Evolutionary conservation across 1,284 basidiomycete genomes (phyloP), one percentile per base, ranked within the genome.

Genomic region (Leccinum variabile): DNA sequence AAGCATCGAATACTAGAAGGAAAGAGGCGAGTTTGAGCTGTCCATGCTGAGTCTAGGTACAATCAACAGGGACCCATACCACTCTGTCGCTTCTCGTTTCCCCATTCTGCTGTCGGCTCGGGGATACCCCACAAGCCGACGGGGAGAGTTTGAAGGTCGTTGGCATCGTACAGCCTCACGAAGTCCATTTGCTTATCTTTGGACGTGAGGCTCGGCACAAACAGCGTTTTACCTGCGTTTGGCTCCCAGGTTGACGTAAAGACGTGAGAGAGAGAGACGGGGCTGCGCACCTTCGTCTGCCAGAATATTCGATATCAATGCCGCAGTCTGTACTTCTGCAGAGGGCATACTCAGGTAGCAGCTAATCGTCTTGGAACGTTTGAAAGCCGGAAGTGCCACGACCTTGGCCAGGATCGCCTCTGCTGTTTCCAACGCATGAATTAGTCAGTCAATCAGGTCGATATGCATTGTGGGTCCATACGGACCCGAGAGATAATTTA

Each of bases 271-370:
- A 28, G 25, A 28, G 25, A 37, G 18, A 59, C 11, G 18, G 5
- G 18, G 5, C 6, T 2, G 14, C 72, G 28, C 62, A 77, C 75
- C 67, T 9, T 22, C 57, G 66, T 76, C 66, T 22, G 66, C 62
- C 16, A 77, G 57, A 32, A 74, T 65, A 9, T 59, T 33, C 16
- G 64, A 56, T 4, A 73, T 58, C 54, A 92, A 69, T 1, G 71
- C 68, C 9, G 78, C 70, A 1, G 91, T 92, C 67, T 88, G 81
- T 49, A 87, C 78, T 69, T 92, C 91, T 9, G 82, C 88, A 10
- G 80, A 72, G 13, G 89, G 88, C 90, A 92, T 92, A 75, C 84
- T 91, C 54, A 92, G 78, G 72, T 88, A 92, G 73, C 91, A 92
- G 76, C 88, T 86, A 33, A 91, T 71, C 14, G 79, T 79, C 63